phyloP scores from a whole-genome alignment of 768 basidiomycete genomes.

The Piloderma croceum region DNA sequence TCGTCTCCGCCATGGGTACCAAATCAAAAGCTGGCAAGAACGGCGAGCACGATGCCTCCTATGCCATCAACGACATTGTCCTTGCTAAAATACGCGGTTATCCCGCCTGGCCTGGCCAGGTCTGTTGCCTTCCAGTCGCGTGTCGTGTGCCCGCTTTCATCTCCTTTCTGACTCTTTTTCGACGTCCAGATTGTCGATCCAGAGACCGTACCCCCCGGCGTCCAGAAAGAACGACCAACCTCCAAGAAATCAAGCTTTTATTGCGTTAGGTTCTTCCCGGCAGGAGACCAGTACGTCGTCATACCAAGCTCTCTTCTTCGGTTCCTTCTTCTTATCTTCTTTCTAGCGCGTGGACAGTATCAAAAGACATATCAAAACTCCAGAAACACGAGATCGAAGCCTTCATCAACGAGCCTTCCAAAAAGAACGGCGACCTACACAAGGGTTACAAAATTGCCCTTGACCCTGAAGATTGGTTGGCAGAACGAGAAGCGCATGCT shows the following conservation, averaged over 20 bases:
- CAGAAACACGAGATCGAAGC: slow-evolving; percentile 76
- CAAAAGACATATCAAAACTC: slow-evolving; percentile 78
- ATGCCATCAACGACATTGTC: slow-evolving; percentile 76
- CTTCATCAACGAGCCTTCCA: slow-evolving; percentile 72
- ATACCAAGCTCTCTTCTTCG: slow-evolving; percentile 5
- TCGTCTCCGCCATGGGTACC: background rate
- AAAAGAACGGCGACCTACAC: slow-evolving; percentile 71
- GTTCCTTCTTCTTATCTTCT: slow-evolving; percentile 8
- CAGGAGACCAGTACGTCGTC: slow-evolving; percentile 81
- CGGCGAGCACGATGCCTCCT: slow-evolving; percentile 40
- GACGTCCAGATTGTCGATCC: slow-evolving; percentile 72
- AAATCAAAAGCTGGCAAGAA: slow-evolving; percentile 22
- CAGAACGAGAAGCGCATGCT: slow-evolving; percentile 22
- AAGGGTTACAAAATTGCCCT: slow-evolving; percentile 70
- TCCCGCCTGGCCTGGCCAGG: slow-evolving; percentile 94
- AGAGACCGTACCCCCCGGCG: slow-evolving; percentile 51
- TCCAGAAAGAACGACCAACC: slow-evolving; percentile 65
- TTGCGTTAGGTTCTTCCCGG: slow-evolving; percentile 85
- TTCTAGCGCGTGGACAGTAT: slow-evolving; percentile 73
- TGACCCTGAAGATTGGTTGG: slow-evolving; percentile 58
- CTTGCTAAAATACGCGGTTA: slow-evolving; percentile 91
- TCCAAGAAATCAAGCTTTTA: slow-evolving; percentile 69
- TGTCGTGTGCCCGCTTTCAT: slow-evolving; percentile 8
- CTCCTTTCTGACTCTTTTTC: slow-evolving; percentile 4
- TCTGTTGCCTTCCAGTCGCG: slow-evolving; percentile 39